Evolutionary conservation across 2,329 filamentous ascomycete genomes (phyloP).

Genomic region (Diaporthe vexans): DNA sequence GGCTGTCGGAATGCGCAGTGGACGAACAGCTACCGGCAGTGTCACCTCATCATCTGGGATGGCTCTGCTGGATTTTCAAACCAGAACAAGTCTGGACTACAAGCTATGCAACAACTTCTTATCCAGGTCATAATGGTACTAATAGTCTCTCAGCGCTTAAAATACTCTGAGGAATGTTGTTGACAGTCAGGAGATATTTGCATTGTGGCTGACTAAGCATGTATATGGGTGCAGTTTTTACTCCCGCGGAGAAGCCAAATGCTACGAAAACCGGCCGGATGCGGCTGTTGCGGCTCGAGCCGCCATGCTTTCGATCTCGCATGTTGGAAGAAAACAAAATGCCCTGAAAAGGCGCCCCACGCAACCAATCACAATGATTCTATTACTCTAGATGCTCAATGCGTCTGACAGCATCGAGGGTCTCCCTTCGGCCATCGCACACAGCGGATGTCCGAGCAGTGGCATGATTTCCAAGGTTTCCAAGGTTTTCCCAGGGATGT

Average conservation of each 20-base stretch:
- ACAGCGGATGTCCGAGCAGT: slow-evolving; percentile 16
- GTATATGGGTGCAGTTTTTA: not conserved
- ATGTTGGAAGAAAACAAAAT: not conserved
- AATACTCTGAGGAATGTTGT: not conserved
- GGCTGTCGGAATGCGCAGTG: not conserved
- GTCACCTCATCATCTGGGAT: no score
- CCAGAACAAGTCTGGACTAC: no score
- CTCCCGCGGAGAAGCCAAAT: slow-evolving; percentile 21
- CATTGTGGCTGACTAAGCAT: not conserved
- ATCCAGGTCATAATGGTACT: no score
- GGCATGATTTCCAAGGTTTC: slow-evolving; percentile 16
- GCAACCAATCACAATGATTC: slow-evolving; percentile 18
- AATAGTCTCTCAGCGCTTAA: no score
- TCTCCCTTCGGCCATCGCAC: slow-evolving; percentile 23
- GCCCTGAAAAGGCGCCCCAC: not conserved
- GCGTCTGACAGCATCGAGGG: not conserved
- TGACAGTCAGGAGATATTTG: not conserved
- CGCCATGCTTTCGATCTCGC: not conserved
- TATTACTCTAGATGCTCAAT: not conserved
- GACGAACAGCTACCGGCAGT: not conserved
- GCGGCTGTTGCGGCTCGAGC: slow-evolving; percentile 14
- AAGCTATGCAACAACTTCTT: no score
- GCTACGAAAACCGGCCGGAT: slow-evolving; percentile 30
- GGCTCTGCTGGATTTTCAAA: no score
- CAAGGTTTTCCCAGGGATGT: not conserved